Evolutionary conservation across 2,329 filamentous ascomycete species (phyloP), one percentile per base, ranked within the genome.

Genomic region (Thelonectria olida): DNA sequence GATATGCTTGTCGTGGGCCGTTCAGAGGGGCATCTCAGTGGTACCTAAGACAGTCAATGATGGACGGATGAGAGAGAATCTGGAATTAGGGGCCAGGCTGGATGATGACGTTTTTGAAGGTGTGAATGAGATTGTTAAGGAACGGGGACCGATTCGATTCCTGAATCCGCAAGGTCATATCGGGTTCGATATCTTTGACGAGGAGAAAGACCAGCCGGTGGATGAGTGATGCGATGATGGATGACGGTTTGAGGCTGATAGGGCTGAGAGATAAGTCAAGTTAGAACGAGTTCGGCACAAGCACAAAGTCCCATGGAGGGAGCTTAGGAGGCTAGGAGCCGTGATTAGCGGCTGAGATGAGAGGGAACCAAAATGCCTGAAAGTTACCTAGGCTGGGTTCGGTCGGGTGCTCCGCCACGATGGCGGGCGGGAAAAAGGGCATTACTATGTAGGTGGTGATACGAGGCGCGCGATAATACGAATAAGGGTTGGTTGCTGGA

Each of bases 391-490:
- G 44, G 45, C 17, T 20, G 45, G 25, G 45, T n/a, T 56, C 48
- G 45, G 34, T 15, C n/a, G 45, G 53, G 9, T 50, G 54, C 54
- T 56, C 47, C 23, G 54, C 54, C 54, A 56, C 54, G 34, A 56
- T 49, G 54, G 44, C 44, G 52, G 28, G 28, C n/a, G n/a, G n/a
- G n/a, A n/a, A n/a, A n/a, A n/a, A n/a, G n/a, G n/a, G n/a, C n/a
- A n/a, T n/a, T n/a, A n/a, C n/a, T n/a, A n/a, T 47, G 28, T 48
- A 22, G 53, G 31, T 36, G 31, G 42, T 48, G 42, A 55, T 55
- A 48, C 42, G 53, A 41, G 31, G 8, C 31, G 23, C 4, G 52
- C 20, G 28, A 31, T 5, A 13, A n/a, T n/a, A n/a, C n/a, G n/a
- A n/a, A n/a, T n/a, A n/a, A n/a, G n/a, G n/a, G n/a, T n/a, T n/a